phyloP scores from a whole-genome alignment of 163 green algal species.

The Trebouxia gelatinosa region DNA sequence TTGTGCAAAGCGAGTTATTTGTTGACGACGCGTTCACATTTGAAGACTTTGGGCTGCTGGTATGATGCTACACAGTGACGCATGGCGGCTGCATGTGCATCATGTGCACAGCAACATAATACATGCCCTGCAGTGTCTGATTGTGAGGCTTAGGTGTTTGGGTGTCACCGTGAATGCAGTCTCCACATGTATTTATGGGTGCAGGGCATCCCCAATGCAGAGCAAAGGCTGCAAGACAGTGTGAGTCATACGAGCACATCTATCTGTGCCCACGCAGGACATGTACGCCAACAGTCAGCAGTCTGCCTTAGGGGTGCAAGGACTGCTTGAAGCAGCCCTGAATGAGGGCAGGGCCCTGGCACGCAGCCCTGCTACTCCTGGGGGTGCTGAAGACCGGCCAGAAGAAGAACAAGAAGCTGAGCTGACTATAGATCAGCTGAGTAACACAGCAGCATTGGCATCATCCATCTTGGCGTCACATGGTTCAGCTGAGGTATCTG shows the following conservation, averaged over 20 bases:
- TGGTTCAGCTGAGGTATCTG: background rate
- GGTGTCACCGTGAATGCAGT: background rate
- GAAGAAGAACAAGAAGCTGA: constrained; percentile 13
- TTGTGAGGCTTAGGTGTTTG: background rate
- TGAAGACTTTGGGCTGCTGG: constrained; percentile 71
- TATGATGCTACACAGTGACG: background rate
- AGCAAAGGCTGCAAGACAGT: background rate
- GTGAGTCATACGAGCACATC: background rate
- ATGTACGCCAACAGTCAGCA: constrained; percentile 39
- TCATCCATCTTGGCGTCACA: constrained; percentile 39
- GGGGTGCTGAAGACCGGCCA: background rate
- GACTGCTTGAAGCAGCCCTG: constrained; percentile 5
- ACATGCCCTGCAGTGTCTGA: background rate
- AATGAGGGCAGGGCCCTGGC: constrained; percentile 13
- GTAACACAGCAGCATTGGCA: constrained; percentile 26
- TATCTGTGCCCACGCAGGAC: constrained; percentile 24
- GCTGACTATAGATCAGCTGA: constrained; percentile 26
- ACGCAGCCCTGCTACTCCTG: background rate
- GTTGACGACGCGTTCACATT: constrained; percentile 40
- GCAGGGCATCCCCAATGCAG: background rate
- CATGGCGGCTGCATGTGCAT: background rate
- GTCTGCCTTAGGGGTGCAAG: constrained; percentile 16
- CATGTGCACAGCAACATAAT: background rate
- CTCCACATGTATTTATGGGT: background rate
- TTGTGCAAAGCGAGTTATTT: background rate